Evolutionary conservation across 2,329 filamentous ascomycete species (phyloP), one percentile per base, ranked within the genome.

Genomic region (Hypoxylon sp.): DNA sequence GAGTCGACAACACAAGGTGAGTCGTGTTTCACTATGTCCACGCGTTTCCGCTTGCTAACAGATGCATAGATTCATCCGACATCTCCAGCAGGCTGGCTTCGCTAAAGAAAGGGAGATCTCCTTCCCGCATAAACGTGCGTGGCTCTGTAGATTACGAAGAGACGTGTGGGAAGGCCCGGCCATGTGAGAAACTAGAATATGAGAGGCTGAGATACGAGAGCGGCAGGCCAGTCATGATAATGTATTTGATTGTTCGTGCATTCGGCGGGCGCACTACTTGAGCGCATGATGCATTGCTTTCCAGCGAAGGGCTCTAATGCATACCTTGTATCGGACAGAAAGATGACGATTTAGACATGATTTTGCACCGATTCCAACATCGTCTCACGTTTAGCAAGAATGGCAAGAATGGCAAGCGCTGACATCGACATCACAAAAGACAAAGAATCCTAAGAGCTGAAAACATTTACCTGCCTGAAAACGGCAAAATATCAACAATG

Each of bases 41-140:
- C 3, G 19, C 3, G 2, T 24, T 10, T 17, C 24, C 11, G n/a
- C 52, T 54, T 59, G 53, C 56, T 68, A 50, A 67, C 48, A 2
- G 17, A 19, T 34, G 11, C 59, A 24, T 59, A 93, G 91, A 70
- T 84, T 93, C 58, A 87, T 90, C 67, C 76, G 83, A 6, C 92
- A 94, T 65, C 85, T 96, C 15, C 85, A 91, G 65, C 79, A 86
- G 6, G 84, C 85, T 0, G 94, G 94, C 0, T 99, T 98, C 75
- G 88, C 90, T 68, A 95, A 93, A 74, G 92, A 97, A 78, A 89
- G 89, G 62, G 93, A 97, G 73, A 84, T 98, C 52, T 86, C 89
- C 0, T 93, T 99, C 68, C 90, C 93, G 1, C 94, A 98, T 76
- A 99, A 99, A 78, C 93, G 97, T 76, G 89, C 92, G 6, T 96